Conservation (phyloP, 2,329 filamentous ascomycete species). For the Phaeosphaeria sp. region DNA sequence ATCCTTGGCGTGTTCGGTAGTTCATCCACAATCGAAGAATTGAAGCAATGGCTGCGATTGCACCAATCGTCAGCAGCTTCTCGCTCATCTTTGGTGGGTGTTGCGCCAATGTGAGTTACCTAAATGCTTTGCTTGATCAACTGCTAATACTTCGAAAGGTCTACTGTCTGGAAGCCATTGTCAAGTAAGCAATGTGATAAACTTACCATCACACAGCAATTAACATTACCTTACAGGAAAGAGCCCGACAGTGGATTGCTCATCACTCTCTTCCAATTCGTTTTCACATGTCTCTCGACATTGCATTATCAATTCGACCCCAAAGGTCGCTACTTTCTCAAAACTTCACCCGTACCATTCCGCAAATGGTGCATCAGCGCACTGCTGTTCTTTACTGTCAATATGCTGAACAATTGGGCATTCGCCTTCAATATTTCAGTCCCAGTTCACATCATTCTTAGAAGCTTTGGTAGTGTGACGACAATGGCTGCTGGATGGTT, state of each 20-base stretch:
- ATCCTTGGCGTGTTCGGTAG: not conserved
- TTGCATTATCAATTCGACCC: constrained; percentile 54
- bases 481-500: constrained; percentile 91
- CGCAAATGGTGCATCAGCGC: constrained; percentile 89
- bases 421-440: constrained; percentile 98
- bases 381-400: constrained; percentile 88
- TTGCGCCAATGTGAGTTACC: constrained; percentile 78
- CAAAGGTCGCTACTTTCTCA: constrained; percentile 74
- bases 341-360: constrained; percentile 80
- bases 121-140: not conserved
- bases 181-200: constrained; percentile 70
- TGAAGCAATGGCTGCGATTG: constrained; percentile 41
- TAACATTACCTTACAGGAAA: constrained; percentile 61
- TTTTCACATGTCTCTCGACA: constrained; percentile 68
- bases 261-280: constrained; percentile 59
- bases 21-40: not conserved
- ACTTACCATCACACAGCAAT: not conserved
- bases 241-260: constrained; percentile 84
- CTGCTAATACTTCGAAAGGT: constrained; percentile 62
- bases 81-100: constrained; percentile 93
- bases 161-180: constrained; percentile 93
- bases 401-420: constrained; percentile 95
- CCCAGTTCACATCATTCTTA: constrained; percentile 93
- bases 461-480: constrained; percentile 93
- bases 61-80: constrained; percentile 64